Conservation (phyloP, 2,329 filamentous ascomycete species). For the Fusarium humuli region DNA sequence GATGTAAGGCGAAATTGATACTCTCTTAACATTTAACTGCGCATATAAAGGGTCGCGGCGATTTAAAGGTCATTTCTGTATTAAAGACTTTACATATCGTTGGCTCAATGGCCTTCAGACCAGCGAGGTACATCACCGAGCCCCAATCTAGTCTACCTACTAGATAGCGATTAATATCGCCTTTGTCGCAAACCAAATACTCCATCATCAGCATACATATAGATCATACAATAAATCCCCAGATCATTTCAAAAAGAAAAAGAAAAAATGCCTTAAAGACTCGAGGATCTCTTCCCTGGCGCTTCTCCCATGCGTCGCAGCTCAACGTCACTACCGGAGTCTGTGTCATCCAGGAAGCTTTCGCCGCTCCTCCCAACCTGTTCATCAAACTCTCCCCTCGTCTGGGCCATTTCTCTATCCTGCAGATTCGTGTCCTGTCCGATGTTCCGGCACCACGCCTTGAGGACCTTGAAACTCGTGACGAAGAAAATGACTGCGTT, state of each 20-base stretch:
- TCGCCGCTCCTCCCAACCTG: conserved; percentile 28
- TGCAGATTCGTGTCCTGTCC: neutral
- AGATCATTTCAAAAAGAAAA: neutral
- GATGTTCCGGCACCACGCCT: conserved; percentile 15
- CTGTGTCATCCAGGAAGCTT: conserved; percentile 48
- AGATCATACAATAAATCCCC: conserved; percentile 7
- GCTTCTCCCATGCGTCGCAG: conserved; percentile 46
- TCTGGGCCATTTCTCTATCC: conserved; percentile 34
- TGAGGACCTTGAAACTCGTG: conserved; percentile 63
- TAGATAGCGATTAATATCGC: conserved; percentile 2
- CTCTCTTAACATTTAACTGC: too few species aligned
- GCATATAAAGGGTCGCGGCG: too few species aligned
- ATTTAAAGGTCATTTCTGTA: neutral
- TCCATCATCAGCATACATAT: conserved; percentile 22
- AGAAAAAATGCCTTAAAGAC: conserved; percentile 21
- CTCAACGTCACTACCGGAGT: conserved; percentile 53
- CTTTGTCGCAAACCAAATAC: conserved; percentile 19
- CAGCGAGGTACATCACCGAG: neutral
- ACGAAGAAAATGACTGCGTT: conserved; percentile 81
- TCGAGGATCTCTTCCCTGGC: conserved; percentile 43
- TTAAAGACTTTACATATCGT: neutral
- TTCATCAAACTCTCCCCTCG: conserved; percentile 6
- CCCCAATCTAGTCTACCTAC: conserved; percentile 1
- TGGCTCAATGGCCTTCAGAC: neutral
- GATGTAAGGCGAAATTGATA: neutral